Percentiles rank a stretch among this genome's conserved stretches.
phyloP scores from a whole-genome alignment of 257 asterid species.

The Fraxinus pennsylvanica region DNA sequence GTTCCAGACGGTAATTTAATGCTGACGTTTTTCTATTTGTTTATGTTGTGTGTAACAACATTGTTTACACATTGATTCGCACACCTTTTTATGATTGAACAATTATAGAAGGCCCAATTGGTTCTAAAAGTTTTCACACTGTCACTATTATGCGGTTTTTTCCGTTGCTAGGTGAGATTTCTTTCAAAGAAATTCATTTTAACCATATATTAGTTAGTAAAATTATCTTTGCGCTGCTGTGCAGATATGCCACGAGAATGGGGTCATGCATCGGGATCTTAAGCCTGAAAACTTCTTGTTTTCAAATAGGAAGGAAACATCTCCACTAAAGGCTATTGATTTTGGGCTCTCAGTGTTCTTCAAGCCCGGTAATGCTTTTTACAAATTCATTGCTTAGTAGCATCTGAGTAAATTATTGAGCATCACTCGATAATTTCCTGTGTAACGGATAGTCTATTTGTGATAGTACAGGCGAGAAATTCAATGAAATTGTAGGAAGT shows the following conservation, averaged over 20 bases:
- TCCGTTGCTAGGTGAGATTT: background rate
- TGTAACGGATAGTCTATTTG: background rate
- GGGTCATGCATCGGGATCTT: constrained; percentile 72
- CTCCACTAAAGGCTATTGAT: constrained; percentile 63
- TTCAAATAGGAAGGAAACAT: constrained; percentile 51
- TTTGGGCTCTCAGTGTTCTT: constrained; percentile 64
- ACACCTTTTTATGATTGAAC: background rate
- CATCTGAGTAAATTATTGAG: background rate
- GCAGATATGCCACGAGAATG: constrained; percentile 60
- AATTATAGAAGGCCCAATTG: background rate
- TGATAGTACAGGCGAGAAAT: constrained; percentile 44
- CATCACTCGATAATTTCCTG: background rate
- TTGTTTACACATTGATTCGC: background rate
- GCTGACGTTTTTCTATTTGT: background rate
- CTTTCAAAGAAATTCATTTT: background rate
- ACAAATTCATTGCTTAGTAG: background rate
- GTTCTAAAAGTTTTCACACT: background rate
- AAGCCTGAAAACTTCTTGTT: constrained; percentile 68
- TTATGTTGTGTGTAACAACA: background rate
- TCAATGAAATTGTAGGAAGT: constrained; percentile 64
- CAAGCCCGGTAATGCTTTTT: constrained; percentile 49
- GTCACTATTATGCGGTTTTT: background rate
- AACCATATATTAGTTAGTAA: background rate
- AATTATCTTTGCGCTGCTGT: constrained; percentile 4
- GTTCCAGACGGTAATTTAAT: background rate